Conservation (phyloP, 108 stramenopile genomes). For the Nitzschia palea region DNA sequence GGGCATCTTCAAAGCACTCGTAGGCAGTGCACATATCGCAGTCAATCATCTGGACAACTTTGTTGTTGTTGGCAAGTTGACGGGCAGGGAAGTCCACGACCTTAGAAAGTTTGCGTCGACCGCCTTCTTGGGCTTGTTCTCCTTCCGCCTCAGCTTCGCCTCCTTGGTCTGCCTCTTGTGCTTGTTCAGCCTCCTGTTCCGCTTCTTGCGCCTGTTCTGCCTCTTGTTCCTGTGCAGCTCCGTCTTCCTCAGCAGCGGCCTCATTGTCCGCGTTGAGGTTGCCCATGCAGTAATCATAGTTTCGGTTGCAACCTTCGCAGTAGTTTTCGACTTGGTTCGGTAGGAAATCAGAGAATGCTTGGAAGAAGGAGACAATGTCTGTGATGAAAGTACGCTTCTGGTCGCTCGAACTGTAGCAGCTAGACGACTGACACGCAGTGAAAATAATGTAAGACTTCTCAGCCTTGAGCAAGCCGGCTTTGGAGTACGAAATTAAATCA, state of each 20-base stretch:
- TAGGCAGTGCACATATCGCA: conserved; percentile 56
- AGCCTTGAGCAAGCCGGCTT: conserved; percentile 33
- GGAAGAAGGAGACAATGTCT: conserved; percentile 52
- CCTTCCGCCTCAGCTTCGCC: conserved; percentile 5
- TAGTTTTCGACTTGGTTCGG: conserved; percentile 43
- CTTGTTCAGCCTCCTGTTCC: conserved; percentile 19
- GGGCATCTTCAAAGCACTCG: conserved; percentile 49
- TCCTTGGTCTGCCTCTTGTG: conserved; percentile 22
- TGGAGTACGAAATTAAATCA: conserved; percentile 26
- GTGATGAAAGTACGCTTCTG: conserved; percentile 51
- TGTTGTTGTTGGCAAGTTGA: conserved; percentile 32
- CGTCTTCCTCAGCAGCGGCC: conserved; percentile 21
- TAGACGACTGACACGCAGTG: conserved; percentile 47
- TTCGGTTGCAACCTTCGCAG: conserved; percentile 56
- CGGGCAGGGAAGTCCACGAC: conserved; percentile 11
- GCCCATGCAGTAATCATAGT: conserved; percentile 49
- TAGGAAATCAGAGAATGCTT: conserved; percentile 44
- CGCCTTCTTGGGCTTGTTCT: conserved; percentile 25
- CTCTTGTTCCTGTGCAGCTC: conserved; percentile 19
- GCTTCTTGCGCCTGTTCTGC: conserved; percentile 17
- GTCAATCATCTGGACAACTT: conserved; percentile 40
- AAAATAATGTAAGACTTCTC: conserved; percentile 64
- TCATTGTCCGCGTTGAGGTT: conserved; percentile 20
- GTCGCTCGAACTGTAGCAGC: conserved; percentile 46
- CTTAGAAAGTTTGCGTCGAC: conserved; percentile 22